Conservation (phyloP, 129 eudicot species). For the Chrysanthemum seticuspe region DNA sequence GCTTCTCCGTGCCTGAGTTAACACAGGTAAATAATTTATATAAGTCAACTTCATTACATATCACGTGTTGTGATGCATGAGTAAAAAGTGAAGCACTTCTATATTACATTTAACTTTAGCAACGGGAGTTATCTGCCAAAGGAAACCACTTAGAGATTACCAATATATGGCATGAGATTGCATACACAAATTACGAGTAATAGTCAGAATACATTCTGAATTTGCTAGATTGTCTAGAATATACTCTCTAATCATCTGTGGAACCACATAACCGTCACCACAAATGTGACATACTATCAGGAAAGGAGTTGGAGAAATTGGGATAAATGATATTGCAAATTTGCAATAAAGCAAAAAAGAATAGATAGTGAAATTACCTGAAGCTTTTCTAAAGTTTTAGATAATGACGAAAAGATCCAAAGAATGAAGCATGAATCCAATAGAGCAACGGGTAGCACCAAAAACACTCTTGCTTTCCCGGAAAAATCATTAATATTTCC, state of each 20-base stretch:
- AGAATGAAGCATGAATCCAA: constrained; percentile 78
- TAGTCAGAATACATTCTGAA: background rate
- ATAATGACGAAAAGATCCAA: constrained; percentile 86
- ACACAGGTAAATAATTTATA: constrained; percentile 20
- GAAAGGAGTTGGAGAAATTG: background rate
- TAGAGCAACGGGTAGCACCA: constrained; percentile 77
- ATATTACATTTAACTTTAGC: constrained; percentile 4
- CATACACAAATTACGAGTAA: background rate
- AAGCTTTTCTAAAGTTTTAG: constrained; percentile 88
- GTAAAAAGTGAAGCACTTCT: constrained; percentile 12
- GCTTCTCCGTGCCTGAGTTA: constrained; percentile 67
- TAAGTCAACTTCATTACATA: constrained; percentile 15
- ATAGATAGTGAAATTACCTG: constrained; percentile 56
- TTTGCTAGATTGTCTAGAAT: background rate
- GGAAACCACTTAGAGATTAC: background rate
- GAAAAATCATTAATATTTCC: constrained; percentile 85
- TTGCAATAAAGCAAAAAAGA: constrained; percentile 4
- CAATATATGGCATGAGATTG: background rate
- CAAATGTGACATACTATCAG: background rate
- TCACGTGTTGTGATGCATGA: constrained; percentile 11
- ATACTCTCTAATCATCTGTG: too few relatives aligned
- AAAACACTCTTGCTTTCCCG: constrained; percentile 72
- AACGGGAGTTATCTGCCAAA: background rate
- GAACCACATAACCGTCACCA: background rate
- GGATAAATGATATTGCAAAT: background rate